phyloP scores from a whole-genome alignment of 208 protist genomes.

The Endotrypanum monterogeii region DNA sequence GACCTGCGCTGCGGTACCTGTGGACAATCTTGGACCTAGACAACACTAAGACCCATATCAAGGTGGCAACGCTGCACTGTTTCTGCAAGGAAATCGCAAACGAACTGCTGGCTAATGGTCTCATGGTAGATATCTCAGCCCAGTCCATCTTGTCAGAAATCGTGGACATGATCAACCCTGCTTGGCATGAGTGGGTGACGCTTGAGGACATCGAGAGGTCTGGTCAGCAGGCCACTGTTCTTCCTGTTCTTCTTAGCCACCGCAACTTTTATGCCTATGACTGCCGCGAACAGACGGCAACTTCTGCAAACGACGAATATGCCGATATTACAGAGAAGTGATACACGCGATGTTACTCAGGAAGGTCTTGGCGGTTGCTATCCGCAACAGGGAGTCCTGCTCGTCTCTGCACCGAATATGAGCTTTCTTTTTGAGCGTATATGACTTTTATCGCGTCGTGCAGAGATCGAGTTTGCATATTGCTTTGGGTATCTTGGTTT shows the following conservation, averaged over 20 bases:
- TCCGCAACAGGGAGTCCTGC: neutral
- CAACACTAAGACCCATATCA: constrained; percentile 59
- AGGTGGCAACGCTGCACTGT: constrained; percentile 63
- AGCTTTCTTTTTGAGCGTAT: neutral
- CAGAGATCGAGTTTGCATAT: neutral
- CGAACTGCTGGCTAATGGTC: constrained; percentile 66
- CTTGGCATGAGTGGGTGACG: constrained; percentile 82
- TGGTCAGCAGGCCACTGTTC: constrained; percentile 80
- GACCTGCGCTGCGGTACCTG: constrained; percentile 84
- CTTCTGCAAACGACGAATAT: constrained; percentile 77
- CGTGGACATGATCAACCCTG: constrained; percentile 92
- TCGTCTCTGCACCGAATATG: neutral
- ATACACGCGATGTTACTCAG: neutral
- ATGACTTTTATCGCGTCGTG: neutral
- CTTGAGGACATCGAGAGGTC: constrained; percentile 77
- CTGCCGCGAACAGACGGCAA: constrained; percentile 85
- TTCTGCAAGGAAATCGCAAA: constrained; percentile 88
- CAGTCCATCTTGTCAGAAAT: constrained; percentile 87
- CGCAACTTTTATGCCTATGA: constrained; percentile 91
- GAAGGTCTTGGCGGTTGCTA: neutral
- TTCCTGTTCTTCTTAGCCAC: constrained; percentile 86
- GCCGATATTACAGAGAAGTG: constrained; percentile 31
- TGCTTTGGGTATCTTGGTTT: neutral
- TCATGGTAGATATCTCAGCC: constrained; percentile 82
- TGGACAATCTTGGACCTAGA: constrained; percentile 86